A percentile compares a stretch with the other conserved stretches of the same genome.
phyloP scores from a whole-genome alignment of 2,329 filamentous ascomycete species.

The Sclerotinia trifoliorum region DNA sequence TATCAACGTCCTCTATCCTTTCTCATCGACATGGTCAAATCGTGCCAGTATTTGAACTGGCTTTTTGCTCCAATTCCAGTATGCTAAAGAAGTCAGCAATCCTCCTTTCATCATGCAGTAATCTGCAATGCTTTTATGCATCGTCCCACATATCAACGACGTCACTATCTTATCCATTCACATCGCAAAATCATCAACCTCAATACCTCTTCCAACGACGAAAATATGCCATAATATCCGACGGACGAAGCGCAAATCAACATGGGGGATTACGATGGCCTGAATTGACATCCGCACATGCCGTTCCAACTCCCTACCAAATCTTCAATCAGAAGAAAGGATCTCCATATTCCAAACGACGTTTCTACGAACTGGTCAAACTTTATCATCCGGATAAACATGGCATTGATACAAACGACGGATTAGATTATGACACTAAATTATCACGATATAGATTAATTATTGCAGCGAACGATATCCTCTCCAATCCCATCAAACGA shows the following conservation, averaged over 20 bases:
- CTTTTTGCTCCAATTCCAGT: constrained; percentile 12
- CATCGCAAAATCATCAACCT: background rate
- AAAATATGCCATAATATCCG: constrained; percentile 42
- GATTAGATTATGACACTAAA: constrained; percentile 59
- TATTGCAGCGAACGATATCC: constrained; percentile 81
- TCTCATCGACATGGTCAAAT: constrained; percentile 3
- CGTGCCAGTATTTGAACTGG: constrained; percentile 7
- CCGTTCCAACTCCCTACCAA: constrained; percentile 73
- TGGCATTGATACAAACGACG: constrained; percentile 42
- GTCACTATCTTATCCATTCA: constrained; percentile 31
- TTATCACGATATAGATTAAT: constrained; percentile 90
- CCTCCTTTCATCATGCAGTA: constrained; percentile 42
- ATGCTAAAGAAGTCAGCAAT: constrained; percentile 49
- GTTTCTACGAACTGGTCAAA: constrained; percentile 91
- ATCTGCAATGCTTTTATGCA: constrained; percentile 38
- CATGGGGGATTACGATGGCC: constrained; percentile 38
- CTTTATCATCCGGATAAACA: constrained; percentile 86
- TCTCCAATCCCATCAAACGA: constrained; percentile 77
- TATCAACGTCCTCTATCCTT: background rate
- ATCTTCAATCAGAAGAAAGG: constrained; percentile 64
- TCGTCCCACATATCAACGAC: constrained; percentile 39
- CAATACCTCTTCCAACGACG: constrained; percentile 33
- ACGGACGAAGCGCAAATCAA: constrained; percentile 42
- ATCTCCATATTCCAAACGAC: constrained; percentile 74
- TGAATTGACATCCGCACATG: constrained; percentile 35